Evolutionary conservation across 352 stramenopile species (phyloP).

Genomic region (Globisporangium ultimum): DNA sequence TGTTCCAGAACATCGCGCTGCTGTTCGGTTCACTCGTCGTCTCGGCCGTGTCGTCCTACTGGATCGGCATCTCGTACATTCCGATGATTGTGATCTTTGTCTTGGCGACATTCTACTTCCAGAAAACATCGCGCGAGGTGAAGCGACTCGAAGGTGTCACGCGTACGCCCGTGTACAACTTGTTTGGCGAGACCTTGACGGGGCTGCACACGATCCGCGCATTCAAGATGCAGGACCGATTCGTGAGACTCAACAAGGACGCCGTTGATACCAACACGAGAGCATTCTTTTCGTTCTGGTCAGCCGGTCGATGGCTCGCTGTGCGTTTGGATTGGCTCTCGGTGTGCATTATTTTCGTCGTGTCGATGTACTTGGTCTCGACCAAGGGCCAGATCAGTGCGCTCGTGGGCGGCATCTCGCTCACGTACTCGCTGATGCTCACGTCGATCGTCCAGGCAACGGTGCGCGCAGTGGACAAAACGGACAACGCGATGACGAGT

Average conservation of each 20-base stretch:
- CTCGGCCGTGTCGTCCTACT: slow-evolving; percentile 12
- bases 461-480: background rate
- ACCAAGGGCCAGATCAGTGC: slow-evolving; percentile 28
- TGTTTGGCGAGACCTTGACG: slow-evolving; percentile 89
- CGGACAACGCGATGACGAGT: background rate
- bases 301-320: slow-evolving; percentile 85
- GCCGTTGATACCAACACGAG: slow-evolving; percentile 9
- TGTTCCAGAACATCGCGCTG: slow-evolving; percentile 24
- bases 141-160: slow-evolving; percentile 92
- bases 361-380: slow-evolving; percentile 77
- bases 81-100: slow-evolving; percentile 58
- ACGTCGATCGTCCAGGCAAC: slow-evolving; percentile 89
- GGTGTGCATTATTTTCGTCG: slow-evolving; percentile 74
- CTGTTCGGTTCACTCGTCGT: slow-evolving; percentile 21
- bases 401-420: slow-evolving; percentile 73
- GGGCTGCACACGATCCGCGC: slow-evolving; percentile 90
- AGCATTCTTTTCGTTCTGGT: slow-evolving; percentile 24
- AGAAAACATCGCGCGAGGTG: slow-evolving; percentile 75
- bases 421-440: slow-evolving; percentile 87
- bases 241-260: slow-evolving; percentile 33
- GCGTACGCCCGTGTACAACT: slow-evolving; percentile 85
- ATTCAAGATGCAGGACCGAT: slow-evolving; percentile 33
- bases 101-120: slow-evolving; percentile 73
- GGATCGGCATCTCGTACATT: slow-evolving; percentile 25
- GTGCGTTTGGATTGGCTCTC: slow-evolving; percentile 79